Base-by-base conservation (phyloP, 2,329 filamentous ascomycete species). In the Penicillium italicum region DNA sequence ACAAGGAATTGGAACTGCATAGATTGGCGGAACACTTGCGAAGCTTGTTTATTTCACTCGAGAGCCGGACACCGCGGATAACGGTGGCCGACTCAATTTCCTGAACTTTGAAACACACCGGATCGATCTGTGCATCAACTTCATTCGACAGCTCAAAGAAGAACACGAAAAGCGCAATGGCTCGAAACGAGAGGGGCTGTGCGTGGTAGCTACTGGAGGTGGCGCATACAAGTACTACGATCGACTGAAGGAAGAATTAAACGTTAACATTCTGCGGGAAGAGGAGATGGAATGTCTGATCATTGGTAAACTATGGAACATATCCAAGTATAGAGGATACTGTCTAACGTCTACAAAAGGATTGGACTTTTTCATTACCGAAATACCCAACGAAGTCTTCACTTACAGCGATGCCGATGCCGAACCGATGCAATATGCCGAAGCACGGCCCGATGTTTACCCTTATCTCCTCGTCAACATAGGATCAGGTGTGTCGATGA, bases 221-320 rank as follows among this genome's bases (percentile, higher is more conserved):
- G 94, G 94, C 20, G 92, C 94, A 5, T 97, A 90, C 80, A 97
- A 97, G 74, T 99, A 90, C 76, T 97, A 97, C 73, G 91, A 97
- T 72, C 87, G 86, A 73, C 91, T 99, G 65, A 87, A 86, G 69
- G 84, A 93, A 59, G 85, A 87, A 5, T 78, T 99, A 48, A 89
- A 89, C 14, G 90, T 96, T 1, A 89, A 97, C 69, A 91, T 99
- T 20, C 79, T 92, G 66, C 82, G 91, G 41, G 94, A 97, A 74
- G 94, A 99, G 69, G 94, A 99, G 77, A 99, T 99, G 94, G 91
- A 96, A 74, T 99, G 94, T 71, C 78, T 99, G 56, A 99, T 99
- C 61, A 94, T 94, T 68, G 91, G 90, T 91, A 74, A 62, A 79
- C 62, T 8, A 4, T 26, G 1, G 10, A 12, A 24, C 18, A 18